Evolutionary conservation across 345 rosid species (phyloP).

Genomic region (Bruguiera gymnorhiza): DNA sequence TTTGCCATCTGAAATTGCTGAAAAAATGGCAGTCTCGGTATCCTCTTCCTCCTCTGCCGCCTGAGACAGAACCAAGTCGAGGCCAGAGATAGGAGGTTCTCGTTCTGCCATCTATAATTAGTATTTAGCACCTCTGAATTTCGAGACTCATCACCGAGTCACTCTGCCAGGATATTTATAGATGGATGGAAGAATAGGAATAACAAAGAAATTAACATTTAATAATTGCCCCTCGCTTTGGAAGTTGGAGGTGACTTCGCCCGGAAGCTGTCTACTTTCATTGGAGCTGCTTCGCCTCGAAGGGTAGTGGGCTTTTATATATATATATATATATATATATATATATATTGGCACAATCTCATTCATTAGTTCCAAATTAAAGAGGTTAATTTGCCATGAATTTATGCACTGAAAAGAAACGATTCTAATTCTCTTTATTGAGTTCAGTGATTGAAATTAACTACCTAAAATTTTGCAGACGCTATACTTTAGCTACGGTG

Average conservation of each 20-base stretch:
- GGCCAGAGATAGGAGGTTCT: background rate
- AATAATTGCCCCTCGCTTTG: background rate
- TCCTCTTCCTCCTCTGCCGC: background rate
- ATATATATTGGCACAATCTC: too few relatives aligned
- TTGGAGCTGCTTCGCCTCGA: background rate
- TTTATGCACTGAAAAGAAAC: too few relatives aligned
- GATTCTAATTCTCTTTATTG: too few relatives aligned
- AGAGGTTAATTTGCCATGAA: too few relatives aligned
- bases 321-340: too few relatives aligned
- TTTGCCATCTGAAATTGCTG: slow-evolving; percentile 42
- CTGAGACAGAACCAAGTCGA: slow-evolving; percentile 26
- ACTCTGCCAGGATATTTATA: background rate
- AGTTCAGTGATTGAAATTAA: too few relatives aligned
- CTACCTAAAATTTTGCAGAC: too few relatives aligned
- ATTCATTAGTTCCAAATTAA: too few relatives aligned
- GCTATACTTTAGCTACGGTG: too few relatives aligned
- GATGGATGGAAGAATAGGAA: background rate
- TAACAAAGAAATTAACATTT: background rate
- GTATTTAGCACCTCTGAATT: background rate
- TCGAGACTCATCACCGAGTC: background rate
- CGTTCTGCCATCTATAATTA: slow-evolving; percentile 1
- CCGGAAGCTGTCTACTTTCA: background rate
- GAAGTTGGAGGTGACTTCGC: slow-evolving; percentile 3
- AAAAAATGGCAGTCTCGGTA: slow-evolving; percentile 10
- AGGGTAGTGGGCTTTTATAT: background rate